Base-by-base conservation (phyloP, 768 basidiomycete genomes). In the Russula brevipes region DNA sequence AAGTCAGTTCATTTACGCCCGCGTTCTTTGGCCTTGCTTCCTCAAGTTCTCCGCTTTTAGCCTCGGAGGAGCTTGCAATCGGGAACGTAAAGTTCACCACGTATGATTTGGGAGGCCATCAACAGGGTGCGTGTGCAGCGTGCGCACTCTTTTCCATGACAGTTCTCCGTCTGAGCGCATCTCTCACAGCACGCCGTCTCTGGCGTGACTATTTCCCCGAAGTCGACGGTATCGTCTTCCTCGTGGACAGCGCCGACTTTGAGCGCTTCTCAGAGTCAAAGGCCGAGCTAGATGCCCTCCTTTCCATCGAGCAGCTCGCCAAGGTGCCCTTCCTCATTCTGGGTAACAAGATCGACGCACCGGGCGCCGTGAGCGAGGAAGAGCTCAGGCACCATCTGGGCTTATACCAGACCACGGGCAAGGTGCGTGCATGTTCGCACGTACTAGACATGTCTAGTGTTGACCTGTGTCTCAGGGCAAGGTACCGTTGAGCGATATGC, bases 151-250 rank as follows among this genome's bases (percentile, higher is more conserved):
- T 47, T 50, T 11, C 39, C 11, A 59, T 58, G 10, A 8, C 24
- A 33, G 41, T 33, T n/a, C 16, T 58, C 41, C 47, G 31, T 39
- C 16, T 59, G 50, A 45, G 33, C 63, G 11, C 51, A 33, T 47
- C 31, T 17, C 14, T 12, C 19, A 30, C 70, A 85, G 97, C 97
- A 58, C 95, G 97, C 69, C 92, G 97, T 69, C 88, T 98, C 74
- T 99, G 97, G 97, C 87, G 94, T 62, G 95, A 99, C 77, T 99
- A 98, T 80, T 98, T 99, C 87, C 97, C 97, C 54, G 97, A 98
- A 76, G 97, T 98, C 47, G 94, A 99, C 70, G 96, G 94, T 17
- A 98, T 99, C 70, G 87, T 98, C 72, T 99, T 98, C 85, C 82
- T 99, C 61, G 95, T 99, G 64, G 97, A 99, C 79, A 91, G 87